Percentiles rank a stretch among this genome's conserved stretches.
Evolutionary conservation across 192 early-diverging fungal genomes (phyloP).

Genomic region (Neocallimastix lanati): DNA sequence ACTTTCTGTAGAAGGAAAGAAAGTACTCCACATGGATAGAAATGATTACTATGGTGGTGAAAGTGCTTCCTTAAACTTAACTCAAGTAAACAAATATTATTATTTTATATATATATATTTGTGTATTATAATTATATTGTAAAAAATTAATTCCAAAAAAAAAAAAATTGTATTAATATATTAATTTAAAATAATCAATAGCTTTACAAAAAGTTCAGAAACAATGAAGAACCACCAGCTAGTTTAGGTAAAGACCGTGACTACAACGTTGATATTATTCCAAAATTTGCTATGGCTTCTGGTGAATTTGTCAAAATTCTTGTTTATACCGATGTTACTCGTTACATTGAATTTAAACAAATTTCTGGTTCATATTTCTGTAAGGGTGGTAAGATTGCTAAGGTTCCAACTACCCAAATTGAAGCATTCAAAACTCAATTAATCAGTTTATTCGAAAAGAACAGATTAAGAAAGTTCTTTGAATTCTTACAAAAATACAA

Average conservation of each 20-base stretch:
- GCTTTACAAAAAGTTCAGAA: slow-evolving; percentile 55
- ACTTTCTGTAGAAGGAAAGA: slow-evolving; percentile 76
- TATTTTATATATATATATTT: too few relatives aligned
- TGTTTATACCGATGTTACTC: slow-evolving; percentile 92
- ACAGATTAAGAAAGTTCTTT: not conserved
- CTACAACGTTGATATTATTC: slow-evolving; percentile 95
- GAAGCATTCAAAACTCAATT: not conserved
- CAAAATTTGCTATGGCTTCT: slow-evolving; percentile 99
- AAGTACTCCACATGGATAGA: slow-evolving; percentile 78
- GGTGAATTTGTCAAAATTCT: slow-evolving; percentile 95
- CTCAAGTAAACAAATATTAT: slow-evolving; percentile 44
- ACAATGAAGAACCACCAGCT: slow-evolving; percentile 21
- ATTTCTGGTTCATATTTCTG: slow-evolving; percentile 86
- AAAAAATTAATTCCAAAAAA: too few relatives aligned
- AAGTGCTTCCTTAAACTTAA: slow-evolving; percentile 84
- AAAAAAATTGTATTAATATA: not conserved
- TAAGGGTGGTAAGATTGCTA: slow-evolving; percentile 74
- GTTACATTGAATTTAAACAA: slow-evolving; percentile 94
- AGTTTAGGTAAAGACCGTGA: slow-evolving; percentile 49
- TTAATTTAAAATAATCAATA: slow-evolving; percentile 6
- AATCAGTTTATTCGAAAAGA: not conserved
- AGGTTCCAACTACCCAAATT: slow-evolving; percentile 62
- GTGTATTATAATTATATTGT: too few relatives aligned
- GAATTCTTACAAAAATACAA: slow-evolving; percentile 76
- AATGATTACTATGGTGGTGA: slow-evolving; percentile 99